Base-by-base conservation (phyloP, 1,139 yeast genomes). In the Pneumocystis jirovecii region DNA sequence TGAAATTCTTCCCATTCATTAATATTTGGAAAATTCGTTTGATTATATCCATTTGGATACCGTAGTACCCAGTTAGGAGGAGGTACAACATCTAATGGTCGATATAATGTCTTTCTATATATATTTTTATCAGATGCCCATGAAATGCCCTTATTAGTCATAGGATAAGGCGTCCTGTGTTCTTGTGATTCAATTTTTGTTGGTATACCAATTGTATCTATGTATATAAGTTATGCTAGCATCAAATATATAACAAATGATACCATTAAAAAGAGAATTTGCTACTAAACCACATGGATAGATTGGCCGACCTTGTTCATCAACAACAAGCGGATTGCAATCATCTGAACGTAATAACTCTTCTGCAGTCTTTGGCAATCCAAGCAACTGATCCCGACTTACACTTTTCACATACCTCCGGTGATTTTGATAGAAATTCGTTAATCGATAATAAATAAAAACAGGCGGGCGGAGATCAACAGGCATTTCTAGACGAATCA, bases 201-300 rank as follows among this genome's bases (percentile, higher is more conserved):
- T 21, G 59, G 61, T 39, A 65, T 1, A 10, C 35, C n/a, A 64
- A 68, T 7, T 61, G 65, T 12, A 61, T 31, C 59, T 67, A 65
- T 2, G 66, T 67, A 63, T 65, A 37, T 3, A 3, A 19, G n/a
- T 29, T 25, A 60, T 21, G 3, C 5, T 10, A 60, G 1, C 19
- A 42, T 25, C 12, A 8, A 21, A 21, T 21, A 37, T 25, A 19
- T 1, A 34, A 56, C 17, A 3, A 35, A 45, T 37, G 15, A 61
- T 64, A 73, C 93, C 98, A 76, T 95, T 93, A 78, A 93, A 93
- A 73, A 85, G 75, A 0, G 97, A 87, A 76, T 93, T 93, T 64
- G 98, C 97, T 73, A 93, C 91, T 68, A 93, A 79, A 0, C 98
- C 98, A 77, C 98, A 93, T 8, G 98, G 98, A 74, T 93, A 93